Base-by-base conservation (phyloP, 495 filamentous ascomycete genomes). In the Penicillium silybi region DNA sequence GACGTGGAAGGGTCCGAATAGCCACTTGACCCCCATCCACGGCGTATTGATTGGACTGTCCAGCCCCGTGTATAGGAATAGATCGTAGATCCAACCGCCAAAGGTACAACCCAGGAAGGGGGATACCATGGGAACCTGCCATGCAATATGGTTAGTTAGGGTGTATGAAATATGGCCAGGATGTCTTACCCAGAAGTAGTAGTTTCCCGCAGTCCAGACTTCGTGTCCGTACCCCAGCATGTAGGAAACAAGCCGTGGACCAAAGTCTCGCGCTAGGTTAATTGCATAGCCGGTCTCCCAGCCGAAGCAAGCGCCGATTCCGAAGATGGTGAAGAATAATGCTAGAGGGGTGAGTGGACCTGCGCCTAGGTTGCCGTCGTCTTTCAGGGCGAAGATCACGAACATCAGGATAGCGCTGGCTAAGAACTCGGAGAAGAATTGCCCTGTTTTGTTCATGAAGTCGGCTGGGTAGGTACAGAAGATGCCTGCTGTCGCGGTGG, bases 251-350 rank as follows among this genome's bases (percentile, higher is more conserved):
- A 87, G 63, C n/a, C 85, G 61, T 0, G 85, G 84, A 0, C 85
- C 84, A 67, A 87, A 86, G 49, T 88, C 85, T 44, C 85, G 62
- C 2, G 84, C 85, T 18, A 83, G 64, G 56, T 87, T 87, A 32
- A 87, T 84, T 5, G 85, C 82, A 64, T 85, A 87, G 2, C 83
- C 84, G 4, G 84, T 87, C 59, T 87, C 81, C 77, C 79, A 86
- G 25, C 85, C 85, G 65, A 85, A 86, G 57, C 83, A 85, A 40
- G 82, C 80, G 16, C 82, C 84, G 19, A 87, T 76, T 3, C 83
- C 83, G 59, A 84, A 85, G 37, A 87, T 76, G 16, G 85, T 64
- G 57, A 87, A 86, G 64, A 86, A 83, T 4, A 86, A 66, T 0
- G 61, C 75, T 10, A 87, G 65, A 0, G 84, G 83, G 4, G 75